Percentiles rank a stretch among this genome's conserved stretches.
Evolutionary conservation across 2,329 filamentous ascomycete genomes (phyloP).

Genomic region (Aspergillus pseudotamarii): DNA sequence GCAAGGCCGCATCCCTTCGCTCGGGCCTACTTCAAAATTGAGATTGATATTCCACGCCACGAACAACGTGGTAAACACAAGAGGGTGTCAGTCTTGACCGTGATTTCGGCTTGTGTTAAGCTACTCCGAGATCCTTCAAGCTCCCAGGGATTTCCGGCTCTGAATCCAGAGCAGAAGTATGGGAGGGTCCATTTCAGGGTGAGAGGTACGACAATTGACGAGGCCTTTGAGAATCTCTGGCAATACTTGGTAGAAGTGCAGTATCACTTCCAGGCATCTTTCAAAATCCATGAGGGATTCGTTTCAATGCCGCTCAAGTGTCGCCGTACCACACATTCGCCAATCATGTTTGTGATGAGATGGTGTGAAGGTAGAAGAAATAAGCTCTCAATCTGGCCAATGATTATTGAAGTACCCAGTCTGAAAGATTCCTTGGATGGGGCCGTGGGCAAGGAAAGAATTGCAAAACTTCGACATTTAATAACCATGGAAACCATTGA

Average conservation of each 20-base stretch:
- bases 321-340: not conserved
- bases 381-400: not conserved
- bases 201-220: not conserved
- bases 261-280: not conserved
- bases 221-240: not conserved
- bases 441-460: not conserved
- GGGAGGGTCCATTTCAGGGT: not conserved
- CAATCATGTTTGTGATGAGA: not conserved
- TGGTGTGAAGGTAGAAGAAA: not conserved
- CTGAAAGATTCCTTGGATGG: not conserved
- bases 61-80: not conserved
- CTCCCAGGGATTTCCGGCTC: not conserved
- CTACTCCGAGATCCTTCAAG: not conserved
- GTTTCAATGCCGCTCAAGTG: not conserved
- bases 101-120: not conserved
- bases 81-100: not conserved
- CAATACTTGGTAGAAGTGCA: not conserved
- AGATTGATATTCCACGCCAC: not conserved
- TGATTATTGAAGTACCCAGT: not conserved
- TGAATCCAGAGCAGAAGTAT: not conserved
- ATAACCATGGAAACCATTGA: not conserved
- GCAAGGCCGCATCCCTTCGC: not conserved
- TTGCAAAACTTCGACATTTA: not conserved
- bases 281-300: not conserved
- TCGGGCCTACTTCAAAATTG: not conserved